Percentiles rank a stretch among this genome's conserved stretches.
Conservation (phyloP, 768 basidiomycete species). For the Mycena chlorophos region DNA sequence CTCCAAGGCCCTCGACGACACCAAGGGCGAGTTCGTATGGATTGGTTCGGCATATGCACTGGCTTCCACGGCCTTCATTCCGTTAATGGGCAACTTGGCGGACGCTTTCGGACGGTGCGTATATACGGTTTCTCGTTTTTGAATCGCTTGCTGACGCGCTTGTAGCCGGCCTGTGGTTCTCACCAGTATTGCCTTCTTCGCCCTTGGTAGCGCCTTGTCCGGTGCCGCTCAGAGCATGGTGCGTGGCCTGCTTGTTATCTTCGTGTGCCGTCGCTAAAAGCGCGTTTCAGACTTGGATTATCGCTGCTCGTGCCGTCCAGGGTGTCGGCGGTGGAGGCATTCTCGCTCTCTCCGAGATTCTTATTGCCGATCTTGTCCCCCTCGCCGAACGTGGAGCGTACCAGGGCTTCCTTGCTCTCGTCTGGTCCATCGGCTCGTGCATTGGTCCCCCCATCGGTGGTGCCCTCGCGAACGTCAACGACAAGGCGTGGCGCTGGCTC, state of each 20-base stretch:
- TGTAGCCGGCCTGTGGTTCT: slow-evolving; percentile 32
- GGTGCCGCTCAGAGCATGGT: slow-evolving; percentile 43
- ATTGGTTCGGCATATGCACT: slow-evolving; percentile 41
- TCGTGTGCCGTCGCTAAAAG: background rate
- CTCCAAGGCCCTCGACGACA: slow-evolving; percentile 17
- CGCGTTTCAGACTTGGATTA: slow-evolving; percentile 29
- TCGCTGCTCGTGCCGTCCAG: slow-evolving; percentile 39
- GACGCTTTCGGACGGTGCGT: slow-evolving; percentile 34
- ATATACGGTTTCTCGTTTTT: background rate
- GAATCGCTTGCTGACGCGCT: background rate
- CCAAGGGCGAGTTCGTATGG: slow-evolving; percentile 21
- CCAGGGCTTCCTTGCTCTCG: slow-evolving; percentile 30
- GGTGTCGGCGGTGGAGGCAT: slow-evolving; percentile 40
- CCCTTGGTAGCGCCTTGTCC: slow-evolving; percentile 41
- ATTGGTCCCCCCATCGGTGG: slow-evolving; percentile 24
- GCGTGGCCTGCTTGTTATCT: background rate
- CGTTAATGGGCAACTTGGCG: slow-evolving; percentile 36
- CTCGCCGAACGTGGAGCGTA: slow-evolving; percentile 42
- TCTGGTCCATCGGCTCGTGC: slow-evolving; percentile 35
- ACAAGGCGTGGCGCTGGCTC: slow-evolving; percentile 31
- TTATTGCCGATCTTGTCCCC: slow-evolving; percentile 43
- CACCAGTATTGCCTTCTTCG: slow-evolving; percentile 33
- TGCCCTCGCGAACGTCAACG: slow-evolving; percentile 23
- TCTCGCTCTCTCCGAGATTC: slow-evolving; percentile 36
- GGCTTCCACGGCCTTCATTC: slow-evolving; percentile 40